Conservation (phyloP, 805 yeast genomes). For the Candida adriatica region DNA sequence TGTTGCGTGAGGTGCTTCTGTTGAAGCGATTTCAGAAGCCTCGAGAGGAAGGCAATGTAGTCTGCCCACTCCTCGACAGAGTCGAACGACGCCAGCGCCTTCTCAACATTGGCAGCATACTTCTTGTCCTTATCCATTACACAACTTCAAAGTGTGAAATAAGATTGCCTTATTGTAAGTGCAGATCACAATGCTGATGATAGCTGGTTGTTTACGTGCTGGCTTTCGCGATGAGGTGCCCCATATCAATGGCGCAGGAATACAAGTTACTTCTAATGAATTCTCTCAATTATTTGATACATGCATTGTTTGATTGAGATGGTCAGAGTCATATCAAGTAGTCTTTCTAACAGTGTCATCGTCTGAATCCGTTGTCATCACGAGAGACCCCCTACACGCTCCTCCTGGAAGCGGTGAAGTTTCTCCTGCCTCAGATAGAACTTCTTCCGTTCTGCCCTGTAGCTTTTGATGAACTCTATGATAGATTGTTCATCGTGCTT, state of each 20-base stretch:
- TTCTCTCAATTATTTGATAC: too few species aligned
- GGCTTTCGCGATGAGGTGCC: too few species aligned
- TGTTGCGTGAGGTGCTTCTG: slow-evolving; percentile 33
- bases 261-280: too few species aligned
- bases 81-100: slow-evolving; percentile 70
- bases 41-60: slow-evolving; percentile 81
- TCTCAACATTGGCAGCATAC: slow-evolving; percentile 59
- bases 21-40: slow-evolving; percentile 66
- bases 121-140: slow-evolving; percentile 60
- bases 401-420: slow-evolving; percentile 36
- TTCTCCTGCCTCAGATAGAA: slow-evolving; percentile 42
- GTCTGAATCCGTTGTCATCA: too few species aligned
- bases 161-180: too few species aligned
- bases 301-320: too few species aligned
- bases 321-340: too few species aligned
- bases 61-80: slow-evolving; percentile 96
- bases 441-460: slow-evolving; percentile 32
- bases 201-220: too few species aligned
- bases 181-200: too few species aligned
- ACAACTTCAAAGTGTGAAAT: too few species aligned
- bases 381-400: slow-evolving; percentile 18
- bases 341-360: too few species aligned
- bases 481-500: slow-evolving; percentile 26
- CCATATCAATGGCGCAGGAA: too few species aligned
- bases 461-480: slow-evolving; percentile 33